Conservation (phyloP, 176 grass and related monocot species). For the Chloris gayana region DNA sequence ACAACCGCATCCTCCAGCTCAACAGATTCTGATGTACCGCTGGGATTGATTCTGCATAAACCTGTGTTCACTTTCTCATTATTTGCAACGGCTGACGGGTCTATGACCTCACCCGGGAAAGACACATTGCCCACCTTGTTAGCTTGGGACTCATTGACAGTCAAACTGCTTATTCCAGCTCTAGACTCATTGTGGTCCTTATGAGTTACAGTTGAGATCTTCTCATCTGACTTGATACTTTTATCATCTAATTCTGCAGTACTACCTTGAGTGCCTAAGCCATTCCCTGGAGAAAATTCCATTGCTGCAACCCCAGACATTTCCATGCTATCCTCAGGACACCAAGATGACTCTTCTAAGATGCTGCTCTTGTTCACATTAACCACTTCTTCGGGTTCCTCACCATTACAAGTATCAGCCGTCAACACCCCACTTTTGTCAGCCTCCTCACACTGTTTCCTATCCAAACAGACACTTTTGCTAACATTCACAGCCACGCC, state of each 20-base stretch:
- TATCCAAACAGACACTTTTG: conserved; percentile 1
- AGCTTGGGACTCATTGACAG: conserved; percentile 25
- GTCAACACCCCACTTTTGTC: not conserved
- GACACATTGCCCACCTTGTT: conserved; percentile 12
- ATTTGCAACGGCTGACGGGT: conserved; percentile 34
- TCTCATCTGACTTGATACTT: conserved; percentile 16
- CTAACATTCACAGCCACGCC: not conserved
- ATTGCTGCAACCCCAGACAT: not conserved
- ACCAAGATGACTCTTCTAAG: conserved; percentile 3
- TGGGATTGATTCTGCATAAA: conserved; percentile 32
- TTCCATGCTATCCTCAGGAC: conserved; percentile 19
- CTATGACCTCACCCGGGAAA: conserved; percentile 52
- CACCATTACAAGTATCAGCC: conserved; percentile 33
- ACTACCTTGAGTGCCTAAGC: conserved; percentile 12
- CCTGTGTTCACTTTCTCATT: not conserved
- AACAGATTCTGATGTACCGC: conserved; percentile 23
- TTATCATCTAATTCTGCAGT: conserved; percentile 28
- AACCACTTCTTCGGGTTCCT: conserved; percentile 22
- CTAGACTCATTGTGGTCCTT: conserved; percentile 21
- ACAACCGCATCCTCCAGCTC: conserved; percentile 36
- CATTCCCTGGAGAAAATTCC: conserved; percentile 33
- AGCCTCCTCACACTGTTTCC: conserved; percentile 18
- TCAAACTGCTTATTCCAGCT: conserved; percentile 1
- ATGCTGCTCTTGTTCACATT: not conserved
- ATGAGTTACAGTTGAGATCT: conserved; percentile 15